phyloP scores from a whole-genome alignment of 2,329 filamentous ascomycete genomes.

The Phialocephala sp. region DNA sequence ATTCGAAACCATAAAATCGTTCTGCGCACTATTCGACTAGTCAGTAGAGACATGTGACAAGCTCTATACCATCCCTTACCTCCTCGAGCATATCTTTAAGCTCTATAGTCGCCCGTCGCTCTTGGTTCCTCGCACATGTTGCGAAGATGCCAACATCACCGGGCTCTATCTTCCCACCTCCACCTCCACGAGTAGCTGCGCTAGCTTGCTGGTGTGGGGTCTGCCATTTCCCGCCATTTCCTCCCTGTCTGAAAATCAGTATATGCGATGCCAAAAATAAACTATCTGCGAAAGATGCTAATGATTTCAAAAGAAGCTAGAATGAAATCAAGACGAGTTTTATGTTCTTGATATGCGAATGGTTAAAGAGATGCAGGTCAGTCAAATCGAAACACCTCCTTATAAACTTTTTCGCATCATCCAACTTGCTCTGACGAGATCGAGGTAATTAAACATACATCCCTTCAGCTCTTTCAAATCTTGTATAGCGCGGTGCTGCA shows the following conservation, averaged over 20 bases:
- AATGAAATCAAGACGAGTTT: background rate
- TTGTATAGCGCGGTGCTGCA: background rate
- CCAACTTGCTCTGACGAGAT: background rate
- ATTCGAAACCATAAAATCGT: conserved; percentile 57
- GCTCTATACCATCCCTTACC: conserved; percentile 49
- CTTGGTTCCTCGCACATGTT: conserved; percentile 75
- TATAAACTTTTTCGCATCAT: background rate
- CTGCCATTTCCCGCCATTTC: conserved; percentile 63
- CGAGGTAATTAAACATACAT: background rate
- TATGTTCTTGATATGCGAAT: background rate
- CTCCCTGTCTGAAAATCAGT: conserved; percentile 43
- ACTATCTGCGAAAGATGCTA: background rate
- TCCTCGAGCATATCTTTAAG: conserved; percentile 69
- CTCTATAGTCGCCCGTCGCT: conserved; percentile 71
- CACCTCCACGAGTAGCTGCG: conserved; percentile 49
- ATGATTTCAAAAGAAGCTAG: background rate
- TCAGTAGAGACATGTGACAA: conserved; percentile 3
- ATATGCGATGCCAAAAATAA: background rate
- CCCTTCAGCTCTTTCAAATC: background rate
- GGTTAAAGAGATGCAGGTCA: background rate
- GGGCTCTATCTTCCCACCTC: conserved; percentile 60
- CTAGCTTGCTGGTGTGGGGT: conserved; percentile 64
- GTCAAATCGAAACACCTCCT: background rate
- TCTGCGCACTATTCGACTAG: conserved; percentile 64
- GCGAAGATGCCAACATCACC: conserved; percentile 80